Conservation (phyloP, 208 protist genomes). For the Vickermania ingenoplastis region DNA sequence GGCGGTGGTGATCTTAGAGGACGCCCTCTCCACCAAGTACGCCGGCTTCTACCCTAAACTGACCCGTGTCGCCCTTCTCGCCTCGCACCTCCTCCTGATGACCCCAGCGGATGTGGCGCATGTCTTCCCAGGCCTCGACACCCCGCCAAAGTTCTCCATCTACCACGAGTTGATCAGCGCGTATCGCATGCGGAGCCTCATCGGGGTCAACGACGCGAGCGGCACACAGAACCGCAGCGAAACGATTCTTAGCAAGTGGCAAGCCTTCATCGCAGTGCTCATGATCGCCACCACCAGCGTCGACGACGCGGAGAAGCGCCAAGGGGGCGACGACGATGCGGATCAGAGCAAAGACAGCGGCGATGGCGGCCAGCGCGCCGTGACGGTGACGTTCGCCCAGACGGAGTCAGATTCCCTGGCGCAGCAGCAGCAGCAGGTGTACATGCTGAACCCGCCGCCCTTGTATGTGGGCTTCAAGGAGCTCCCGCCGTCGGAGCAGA, state of each 20-base stretch:
- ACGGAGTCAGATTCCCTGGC: background rate
- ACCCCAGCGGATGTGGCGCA: slow-evolving; percentile 70
- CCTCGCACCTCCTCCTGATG: slow-evolving; percentile 55
- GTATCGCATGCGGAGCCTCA: slow-evolving; percentile 40
- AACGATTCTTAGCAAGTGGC: slow-evolving; percentile 20
- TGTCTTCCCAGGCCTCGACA: slow-evolving; percentile 24
- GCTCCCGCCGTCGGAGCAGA: slow-evolving; percentile 35
- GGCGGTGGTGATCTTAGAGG: slow-evolving; percentile 64
- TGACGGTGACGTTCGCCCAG: slow-evolving; percentile 4
- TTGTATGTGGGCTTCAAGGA: slow-evolving; percentile 64
- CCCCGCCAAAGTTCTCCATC: slow-evolving; percentile 41
- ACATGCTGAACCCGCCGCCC: slow-evolving; percentile 22
- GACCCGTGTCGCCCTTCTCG: slow-evolving; percentile 55
- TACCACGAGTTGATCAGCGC: slow-evolving; percentile 64
- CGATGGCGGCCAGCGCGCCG: background rate
- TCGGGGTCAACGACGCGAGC: slow-evolving; percentile 5
- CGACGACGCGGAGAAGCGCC: background rate
- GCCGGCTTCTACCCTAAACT: slow-evolving; percentile 52
- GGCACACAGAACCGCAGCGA: background rate
- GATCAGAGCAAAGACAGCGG: background rate
- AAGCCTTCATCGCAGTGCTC: slow-evolving; percentile 12
- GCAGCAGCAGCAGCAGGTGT: background rate
- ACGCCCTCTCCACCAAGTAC: slow-evolving; percentile 40
- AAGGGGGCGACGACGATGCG: background rate
- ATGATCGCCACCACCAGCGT: slow-evolving; percentile 9